Evolutionary conservation across 1,284 basidiomycete genomes (phyloP).

Genomic region (Tylopilus sp.): DNA sequence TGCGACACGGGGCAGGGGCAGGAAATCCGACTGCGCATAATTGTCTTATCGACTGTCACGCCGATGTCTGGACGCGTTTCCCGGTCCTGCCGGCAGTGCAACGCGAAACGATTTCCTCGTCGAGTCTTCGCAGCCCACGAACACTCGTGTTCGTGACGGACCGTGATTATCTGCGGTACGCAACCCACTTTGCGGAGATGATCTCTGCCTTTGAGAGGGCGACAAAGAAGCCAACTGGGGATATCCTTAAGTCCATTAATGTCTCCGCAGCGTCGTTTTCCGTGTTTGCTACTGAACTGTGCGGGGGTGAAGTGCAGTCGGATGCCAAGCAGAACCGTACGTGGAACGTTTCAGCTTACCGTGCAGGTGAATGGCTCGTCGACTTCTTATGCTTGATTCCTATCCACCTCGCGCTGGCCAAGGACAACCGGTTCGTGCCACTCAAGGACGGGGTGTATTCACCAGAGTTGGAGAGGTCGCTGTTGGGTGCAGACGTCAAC

Average conservation of each 20-base stretch:
- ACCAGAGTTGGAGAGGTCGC: slow-evolving; percentile 58
- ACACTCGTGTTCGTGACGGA: slow-evolving; percentile 60
- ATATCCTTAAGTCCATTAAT: slow-evolving; percentile 50
- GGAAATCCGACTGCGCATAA: slow-evolving; percentile 49
- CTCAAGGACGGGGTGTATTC: slow-evolving; percentile 69
- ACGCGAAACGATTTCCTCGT: slow-evolving; percentile 55
- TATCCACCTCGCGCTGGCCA: slow-evolving; percentile 68
- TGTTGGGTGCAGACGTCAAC: slow-evolving; percentile 69
- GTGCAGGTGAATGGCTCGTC: slow-evolving; percentile 71
- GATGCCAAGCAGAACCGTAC: not conserved
- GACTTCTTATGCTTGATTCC: slow-evolving; percentile 72
- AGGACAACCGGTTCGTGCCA: slow-evolving; percentile 69
- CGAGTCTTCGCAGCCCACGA: slow-evolving; percentile 40
- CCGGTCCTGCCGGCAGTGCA: slow-evolving; percentile 68
- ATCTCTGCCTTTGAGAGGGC: slow-evolving; percentile 57
- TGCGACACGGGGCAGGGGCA: slow-evolving; percentile 25
- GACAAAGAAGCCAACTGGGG: slow-evolving; percentile 55
- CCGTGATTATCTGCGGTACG: slow-evolving; percentile 46
- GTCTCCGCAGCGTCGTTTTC: slow-evolving; percentile 36
- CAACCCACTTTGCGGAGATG: slow-evolving; percentile 57
- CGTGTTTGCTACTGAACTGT: slow-evolving; percentile 34
- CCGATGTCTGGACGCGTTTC: slow-evolving; percentile 73
- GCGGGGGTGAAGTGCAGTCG: not conserved
- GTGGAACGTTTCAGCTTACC: slow-evolving; percentile 51
- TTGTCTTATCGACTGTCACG: slow-evolving; percentile 64